phyloP scores from a whole-genome alignment of 1,284 basidiomycete species.

The Apiotrichum gracile region DNA sequence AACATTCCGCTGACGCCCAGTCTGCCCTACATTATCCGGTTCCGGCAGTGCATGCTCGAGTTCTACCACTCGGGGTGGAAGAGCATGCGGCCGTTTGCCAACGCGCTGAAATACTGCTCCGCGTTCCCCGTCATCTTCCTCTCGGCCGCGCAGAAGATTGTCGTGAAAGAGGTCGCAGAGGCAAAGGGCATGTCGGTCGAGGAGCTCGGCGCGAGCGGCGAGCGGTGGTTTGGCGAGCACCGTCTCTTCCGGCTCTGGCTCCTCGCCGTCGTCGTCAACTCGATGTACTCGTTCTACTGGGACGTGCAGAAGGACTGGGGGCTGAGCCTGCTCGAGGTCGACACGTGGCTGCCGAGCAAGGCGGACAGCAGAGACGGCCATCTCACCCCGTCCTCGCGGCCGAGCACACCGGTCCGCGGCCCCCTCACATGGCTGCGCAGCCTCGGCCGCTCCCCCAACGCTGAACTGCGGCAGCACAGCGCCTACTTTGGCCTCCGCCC shows the following conservation, averaged over 20 bases:
- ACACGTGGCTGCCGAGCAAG: slow-evolving; percentile 35
- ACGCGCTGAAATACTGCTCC: slow-evolving; percentile 93
- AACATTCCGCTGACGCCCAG: slow-evolving; percentile 48
- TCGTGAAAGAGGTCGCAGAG: slow-evolving; percentile 56
- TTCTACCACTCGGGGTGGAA: slow-evolving; percentile 63
- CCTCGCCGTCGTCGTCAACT: slow-evolving; percentile 77
- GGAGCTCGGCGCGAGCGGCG: slow-evolving; percentile 43
- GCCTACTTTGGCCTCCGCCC: slow-evolving; percentile 63
- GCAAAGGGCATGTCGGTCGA: slow-evolving; percentile 50
- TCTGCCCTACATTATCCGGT: slow-evolving; percentile 81
- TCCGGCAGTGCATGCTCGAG: slow-evolving; percentile 90
- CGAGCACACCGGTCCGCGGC: background rate
- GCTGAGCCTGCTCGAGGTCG: slow-evolving; percentile 62
- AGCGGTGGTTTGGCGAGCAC: slow-evolving; percentile 69
- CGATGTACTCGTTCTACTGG: slow-evolving; percentile 98
- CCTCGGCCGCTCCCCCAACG: background rate
- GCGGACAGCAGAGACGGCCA: background rate
- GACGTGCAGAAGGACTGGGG: slow-evolving; percentile 99
- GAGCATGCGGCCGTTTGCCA: slow-evolving; percentile 71
- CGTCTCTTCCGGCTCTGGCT: slow-evolving; percentile 80
- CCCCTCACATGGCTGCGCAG: background rate
- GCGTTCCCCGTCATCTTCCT: slow-evolving; percentile 97
- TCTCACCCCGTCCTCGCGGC: background rate
- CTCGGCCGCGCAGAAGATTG: slow-evolving; percentile 73
- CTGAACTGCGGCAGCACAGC: slow-evolving; percentile 21